Conservation (phyloP, 306 rosid species). For the Cicer chorassanicum region DNA sequence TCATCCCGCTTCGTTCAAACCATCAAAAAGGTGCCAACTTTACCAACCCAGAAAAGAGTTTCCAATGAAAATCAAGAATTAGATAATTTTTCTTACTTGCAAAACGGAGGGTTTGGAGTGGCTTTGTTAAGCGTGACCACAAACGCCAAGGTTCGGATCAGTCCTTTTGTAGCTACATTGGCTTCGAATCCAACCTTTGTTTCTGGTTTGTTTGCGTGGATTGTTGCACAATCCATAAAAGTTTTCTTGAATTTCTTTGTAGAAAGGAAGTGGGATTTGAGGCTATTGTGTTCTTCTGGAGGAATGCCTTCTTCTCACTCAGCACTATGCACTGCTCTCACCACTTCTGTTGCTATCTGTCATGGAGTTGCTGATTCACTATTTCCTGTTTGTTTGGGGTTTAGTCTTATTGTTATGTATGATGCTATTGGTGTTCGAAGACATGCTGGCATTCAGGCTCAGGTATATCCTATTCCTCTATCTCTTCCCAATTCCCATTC, state of each 20-base stretch:
- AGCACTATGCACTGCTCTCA: constrained; percentile 79
- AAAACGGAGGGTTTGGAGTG: constrained; percentile 65
- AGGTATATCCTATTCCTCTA: constrained; percentile 50
- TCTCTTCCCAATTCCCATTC: not conserved
- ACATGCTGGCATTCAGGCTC: constrained; percentile 95
- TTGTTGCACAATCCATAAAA: constrained; percentile 66
- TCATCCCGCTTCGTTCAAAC: constrained; percentile 45
- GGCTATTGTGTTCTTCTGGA: constrained; percentile 63
- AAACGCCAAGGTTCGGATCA: constrained; percentile 64
- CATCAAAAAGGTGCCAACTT: constrained; percentile 47
- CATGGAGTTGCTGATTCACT: constrained; percentile 64
- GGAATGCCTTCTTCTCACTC: constrained; percentile 98
- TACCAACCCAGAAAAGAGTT: constrained; percentile 45
- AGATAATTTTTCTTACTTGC: constrained; percentile 42
- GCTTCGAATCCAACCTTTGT: constrained; percentile 86
- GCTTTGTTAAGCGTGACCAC: constrained; percentile 72
- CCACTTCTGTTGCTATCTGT: constrained; percentile 81
- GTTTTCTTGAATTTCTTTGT: constrained; percentile 70
- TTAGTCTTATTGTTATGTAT: constrained; percentile 85
- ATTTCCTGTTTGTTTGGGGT: constrained; percentile 86
- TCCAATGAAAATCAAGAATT: constrained; percentile 2
- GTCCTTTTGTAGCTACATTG: constrained; percentile 78
- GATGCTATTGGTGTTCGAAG: constrained; percentile 90
- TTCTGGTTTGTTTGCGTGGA: constrained; percentile 73
- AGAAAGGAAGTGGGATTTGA: constrained; percentile 74